Conservation (phyloP, 2,329 filamentous ascomycete species). For the Venturia pyrina region DNA sequence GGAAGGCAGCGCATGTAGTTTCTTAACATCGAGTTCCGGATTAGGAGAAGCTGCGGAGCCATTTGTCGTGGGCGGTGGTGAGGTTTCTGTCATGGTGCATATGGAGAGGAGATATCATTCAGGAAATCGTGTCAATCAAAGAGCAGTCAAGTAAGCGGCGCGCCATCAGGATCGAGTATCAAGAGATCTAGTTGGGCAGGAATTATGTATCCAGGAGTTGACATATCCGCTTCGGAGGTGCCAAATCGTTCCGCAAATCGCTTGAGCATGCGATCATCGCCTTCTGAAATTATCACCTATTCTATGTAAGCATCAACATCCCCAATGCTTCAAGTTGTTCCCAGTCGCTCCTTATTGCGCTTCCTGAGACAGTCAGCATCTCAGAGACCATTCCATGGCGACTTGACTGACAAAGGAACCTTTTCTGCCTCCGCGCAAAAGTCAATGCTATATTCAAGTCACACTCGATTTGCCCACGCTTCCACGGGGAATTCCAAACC, state of each 20-base stretch:
- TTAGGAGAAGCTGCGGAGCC: slow-evolving; percentile 31
- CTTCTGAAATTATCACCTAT: background rate
- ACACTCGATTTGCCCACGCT: background rate
- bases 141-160: background rate
- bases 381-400: background rate
- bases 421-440: background rate
- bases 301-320: background rate
- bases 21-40: slow-evolving; percentile 78
- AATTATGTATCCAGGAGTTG: slow-evolving; percentile 1
- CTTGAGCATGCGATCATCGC: background rate
- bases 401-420: background rate
- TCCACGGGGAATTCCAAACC: background rate
- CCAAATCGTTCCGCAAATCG: background rate
- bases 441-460: background rate
- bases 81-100: slow-evolving; percentile 2
- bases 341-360: slow-evolving; percentile 8
- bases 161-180: background rate
- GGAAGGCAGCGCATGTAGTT: slow-evolving; percentile 77
- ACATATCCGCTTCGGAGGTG: background rate
- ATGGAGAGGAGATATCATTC: background rate
- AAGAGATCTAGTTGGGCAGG: background rate
- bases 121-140: background rate
- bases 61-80: slow-evolving; percentile 2
- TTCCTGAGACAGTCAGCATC: background rate
- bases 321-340: background rate